Evolutionary conservation across 352 stramenopile species (phyloP).

Genomic region (Pythium pectinolyticum): DNA sequence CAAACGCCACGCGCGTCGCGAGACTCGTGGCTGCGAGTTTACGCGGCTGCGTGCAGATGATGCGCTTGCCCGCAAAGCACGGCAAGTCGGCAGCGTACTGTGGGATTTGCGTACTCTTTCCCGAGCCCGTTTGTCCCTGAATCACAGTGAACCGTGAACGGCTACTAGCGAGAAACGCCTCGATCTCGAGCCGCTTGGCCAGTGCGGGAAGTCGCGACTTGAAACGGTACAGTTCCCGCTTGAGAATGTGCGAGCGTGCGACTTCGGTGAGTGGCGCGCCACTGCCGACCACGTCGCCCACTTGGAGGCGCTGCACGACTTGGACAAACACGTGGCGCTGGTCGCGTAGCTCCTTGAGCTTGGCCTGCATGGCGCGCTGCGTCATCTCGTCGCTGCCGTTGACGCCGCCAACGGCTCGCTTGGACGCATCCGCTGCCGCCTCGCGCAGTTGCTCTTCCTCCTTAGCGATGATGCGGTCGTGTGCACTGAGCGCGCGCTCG

Average conservation of each 20-base stretch:
- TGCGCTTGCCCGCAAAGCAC: conserved; percentile 27
- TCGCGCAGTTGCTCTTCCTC: conserved; percentile 6
- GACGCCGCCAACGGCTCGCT: conserved; percentile 5
- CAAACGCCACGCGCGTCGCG: conserved; percentile 24
- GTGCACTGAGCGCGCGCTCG: background rate
- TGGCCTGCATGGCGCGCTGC: conserved; percentile 21
- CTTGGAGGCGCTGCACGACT: conserved; percentile 1
- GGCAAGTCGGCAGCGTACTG: conserved; percentile 25
- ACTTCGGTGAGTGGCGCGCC: background rate
- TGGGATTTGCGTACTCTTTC: conserved; percentile 33
- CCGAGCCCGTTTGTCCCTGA: conserved; percentile 29
- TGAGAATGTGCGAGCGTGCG: conserved; percentile 1
- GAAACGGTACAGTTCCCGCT: conserved; percentile 27
- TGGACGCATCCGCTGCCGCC: background rate
- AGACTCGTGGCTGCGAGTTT: conserved; percentile 29
- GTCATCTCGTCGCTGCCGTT: conserved; percentile 10
- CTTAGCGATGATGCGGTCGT: conserved; percentile 14
- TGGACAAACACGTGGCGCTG: conserved; percentile 25
- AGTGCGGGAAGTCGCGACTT: conserved; percentile 17
- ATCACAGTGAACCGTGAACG: conserved; percentile 24
- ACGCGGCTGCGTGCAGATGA: conserved; percentile 32
- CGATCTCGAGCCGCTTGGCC: conserved; percentile 31
- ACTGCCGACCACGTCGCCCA: background rate
- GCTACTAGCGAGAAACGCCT: conserved; percentile 1
- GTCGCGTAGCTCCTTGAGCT: conserved; percentile 19